Conservation (phyloP, 2,329 filamentous ascomycete species). For the Paecilomyces formosus region DNA sequence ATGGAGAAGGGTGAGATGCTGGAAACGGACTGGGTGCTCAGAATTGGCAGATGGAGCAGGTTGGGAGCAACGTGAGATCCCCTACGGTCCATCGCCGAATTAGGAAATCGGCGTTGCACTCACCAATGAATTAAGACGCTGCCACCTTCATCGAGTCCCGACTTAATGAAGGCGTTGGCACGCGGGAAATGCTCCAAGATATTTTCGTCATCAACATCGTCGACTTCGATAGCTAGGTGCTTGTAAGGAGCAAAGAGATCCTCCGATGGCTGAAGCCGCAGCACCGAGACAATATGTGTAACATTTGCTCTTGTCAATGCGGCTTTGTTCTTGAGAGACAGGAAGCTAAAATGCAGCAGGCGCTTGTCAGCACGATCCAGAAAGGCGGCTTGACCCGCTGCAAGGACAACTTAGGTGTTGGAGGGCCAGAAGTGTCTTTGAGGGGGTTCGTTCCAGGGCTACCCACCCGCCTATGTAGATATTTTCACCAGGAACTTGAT, state of each 20-base stretch:
- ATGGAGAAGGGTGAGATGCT: not conserved
- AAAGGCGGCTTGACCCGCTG: slow-evolving; percentile 1
- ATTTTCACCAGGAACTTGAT: slow-evolving; percentile 61
- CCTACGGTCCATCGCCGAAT: not conserved
- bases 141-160: slow-evolving; percentile 57
- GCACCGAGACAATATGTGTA: slow-evolving; percentile 82
- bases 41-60: not conserved
- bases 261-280: slow-evolving; percentile 54
- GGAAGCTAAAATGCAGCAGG: slow-evolving; percentile 52
- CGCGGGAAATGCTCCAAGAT: slow-evolving; percentile 71
- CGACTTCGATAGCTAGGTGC: slow-evolving; percentile 74
- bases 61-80: not conserved
- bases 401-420: not conserved
- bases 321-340: slow-evolving; percentile 65
- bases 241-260: slow-evolving; percentile 55
- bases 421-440: not conserved
- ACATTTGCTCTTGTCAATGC: slow-evolving; percentile 66
- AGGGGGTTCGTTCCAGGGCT: slow-evolving; percentile 2
- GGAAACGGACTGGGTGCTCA: not conserved
- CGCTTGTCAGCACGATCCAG: slow-evolving; percentile 1
- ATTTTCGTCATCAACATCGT: slow-evolving; percentile 87
- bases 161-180: slow-evolving; percentile 75
- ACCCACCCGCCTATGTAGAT: slow-evolving; percentile 72
- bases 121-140: slow-evolving; percentile 64
- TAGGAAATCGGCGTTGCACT: slow-evolving; percentile 26